Conservation (phyloP, 352 stramenopile genomes). For the Globisporangium lucens region DNA sequence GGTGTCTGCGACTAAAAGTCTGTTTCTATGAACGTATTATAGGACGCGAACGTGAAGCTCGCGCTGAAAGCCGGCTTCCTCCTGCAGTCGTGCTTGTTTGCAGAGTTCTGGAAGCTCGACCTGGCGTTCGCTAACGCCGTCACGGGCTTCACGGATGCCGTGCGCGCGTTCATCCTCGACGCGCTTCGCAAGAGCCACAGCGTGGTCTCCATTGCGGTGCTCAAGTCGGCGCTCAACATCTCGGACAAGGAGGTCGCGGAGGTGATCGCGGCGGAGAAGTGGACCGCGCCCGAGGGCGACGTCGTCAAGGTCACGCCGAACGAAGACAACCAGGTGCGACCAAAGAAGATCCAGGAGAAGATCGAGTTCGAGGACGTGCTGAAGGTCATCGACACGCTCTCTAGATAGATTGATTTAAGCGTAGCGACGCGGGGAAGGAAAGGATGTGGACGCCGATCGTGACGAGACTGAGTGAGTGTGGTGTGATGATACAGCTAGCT, state of each 20-base stretch:
- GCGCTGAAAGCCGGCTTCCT: constrained; percentile 59
- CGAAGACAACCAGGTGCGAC: constrained; percentile 84
- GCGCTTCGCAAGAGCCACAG: constrained; percentile 74
- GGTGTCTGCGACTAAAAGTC: neutral
- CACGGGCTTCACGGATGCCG: constrained; percentile 63
- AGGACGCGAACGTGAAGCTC: constrained; percentile 50
- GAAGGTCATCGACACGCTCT: constrained; percentile 85
- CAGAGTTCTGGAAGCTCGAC: constrained; percentile 79
- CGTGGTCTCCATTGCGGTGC: constrained; percentile 48
- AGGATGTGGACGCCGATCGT: neutral
- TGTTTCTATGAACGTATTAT: neutral
- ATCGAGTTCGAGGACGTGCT: constrained; percentile 84
- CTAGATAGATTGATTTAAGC: constrained; percentile 59
- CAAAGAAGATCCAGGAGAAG: constrained; percentile 86
- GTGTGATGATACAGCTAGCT: constrained; percentile 13
- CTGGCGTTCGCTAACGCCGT: constrained; percentile 58
- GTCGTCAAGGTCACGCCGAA: constrained; percentile 62
- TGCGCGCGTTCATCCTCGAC: constrained; percentile 74
- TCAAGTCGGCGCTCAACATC: constrained; percentile 68
- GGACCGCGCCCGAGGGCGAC: constrained; percentile 49
- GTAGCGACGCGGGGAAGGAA: neutral
- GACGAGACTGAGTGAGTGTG: constrained; percentile 8
- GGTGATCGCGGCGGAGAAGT: constrained; percentile 65
- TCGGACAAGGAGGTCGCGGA: constrained; percentile 60
- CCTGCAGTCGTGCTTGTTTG: constrained; percentile 78